Evolutionary conservation across 495 filamentous ascomycete genomes (phyloP), one percentile per base, ranked within the genome.

Genomic region (Bryoglossum gracile): DNA sequence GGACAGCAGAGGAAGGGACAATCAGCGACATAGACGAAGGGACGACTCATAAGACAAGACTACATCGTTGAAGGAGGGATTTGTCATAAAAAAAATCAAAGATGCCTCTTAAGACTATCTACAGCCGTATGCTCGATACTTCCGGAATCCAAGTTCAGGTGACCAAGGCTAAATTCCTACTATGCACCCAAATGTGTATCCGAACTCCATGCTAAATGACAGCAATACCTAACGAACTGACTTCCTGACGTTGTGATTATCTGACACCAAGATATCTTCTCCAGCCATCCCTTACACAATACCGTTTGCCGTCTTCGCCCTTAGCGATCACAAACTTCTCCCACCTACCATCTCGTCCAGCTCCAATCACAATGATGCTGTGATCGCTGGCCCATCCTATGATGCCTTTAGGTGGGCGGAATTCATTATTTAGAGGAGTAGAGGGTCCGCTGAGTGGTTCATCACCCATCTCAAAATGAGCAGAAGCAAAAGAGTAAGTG

Each of bases 301-400:
- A 66, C 36, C 77, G 68, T 53, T 72, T 77, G 9, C 83, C 83
- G 41, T 83, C 82, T 34, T 78, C 73, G 0, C 70, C 75, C 43
- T 85, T 74, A 18, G 67, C 72, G 21, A 94, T 63, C 9, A 78
- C 68, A 50, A 91, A 94, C 50, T 79, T 87, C 70, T 95, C 87
- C 89, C 89, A 94, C 18, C 84, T 72, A 5, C 80, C 82, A 54
- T 92, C 86, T 50, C 74, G 70, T 0, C 89, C 89, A 4, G 87
- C 85, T n/a, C 89, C 84, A 28, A 94, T 69, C 2, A 94, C 84
- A 14, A 87, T 58, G 30, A 92, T 66, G 34, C 71, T 82, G 5
- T 73, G 67, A 43, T 90, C 83, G 59, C 76, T 70, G 22, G 76
- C 63, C 89, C 87, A 92, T 10, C 86, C 85, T 46, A 89, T 73